Conservation (phyloP, 768 basidiomycete genomes). For the Mrakia gelida region DNA sequence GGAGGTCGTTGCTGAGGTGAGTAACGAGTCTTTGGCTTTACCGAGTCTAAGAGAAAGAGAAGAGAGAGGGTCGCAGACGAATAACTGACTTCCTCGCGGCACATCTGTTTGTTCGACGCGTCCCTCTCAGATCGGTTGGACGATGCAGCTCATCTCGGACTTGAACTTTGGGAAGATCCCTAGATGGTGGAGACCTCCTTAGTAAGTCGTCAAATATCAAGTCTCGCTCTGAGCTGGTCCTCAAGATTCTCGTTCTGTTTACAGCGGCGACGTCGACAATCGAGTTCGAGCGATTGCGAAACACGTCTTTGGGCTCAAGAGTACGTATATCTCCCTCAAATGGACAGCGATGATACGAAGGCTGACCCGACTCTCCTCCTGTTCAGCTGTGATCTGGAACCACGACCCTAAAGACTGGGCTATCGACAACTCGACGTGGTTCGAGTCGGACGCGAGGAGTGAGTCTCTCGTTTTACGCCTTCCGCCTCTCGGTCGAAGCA, state of each 20-base stretch:
- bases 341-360: conserved; percentile 68
- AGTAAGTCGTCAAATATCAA: too few relatives aligned
- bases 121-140: conserved; percentile 63
- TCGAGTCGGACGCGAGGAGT: not conserved
- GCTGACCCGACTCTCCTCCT: conserved; percentile 52
- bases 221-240: not conserved
- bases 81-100: not conserved
- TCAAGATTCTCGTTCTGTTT: not conserved
- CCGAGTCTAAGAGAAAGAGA: too few relatives aligned
- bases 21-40: too few relatives aligned
- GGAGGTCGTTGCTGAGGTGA: conserved; percentile 58
- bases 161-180: conserved; percentile 69
- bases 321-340: not conserved
- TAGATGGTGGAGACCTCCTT: conserved; percentile 68
- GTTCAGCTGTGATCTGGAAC: conserved; percentile 83
- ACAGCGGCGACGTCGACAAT: conserved; percentile 51
- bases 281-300: conserved; percentile 54
- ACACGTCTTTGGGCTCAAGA: conserved; percentile 12
- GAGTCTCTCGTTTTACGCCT: not conserved
- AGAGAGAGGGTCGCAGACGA: too few relatives aligned
- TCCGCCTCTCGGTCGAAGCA: not conserved
- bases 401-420: conserved; percentile 51
- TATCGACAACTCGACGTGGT: not conserved
- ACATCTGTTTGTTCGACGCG: too few relatives aligned
- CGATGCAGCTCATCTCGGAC: conserved; percentile 70